These are phyloP conservation scores for Peronospora destructor DNA, from an alignment of 352 stramenopile genomes.

Conservation along the genomic window DNA sequence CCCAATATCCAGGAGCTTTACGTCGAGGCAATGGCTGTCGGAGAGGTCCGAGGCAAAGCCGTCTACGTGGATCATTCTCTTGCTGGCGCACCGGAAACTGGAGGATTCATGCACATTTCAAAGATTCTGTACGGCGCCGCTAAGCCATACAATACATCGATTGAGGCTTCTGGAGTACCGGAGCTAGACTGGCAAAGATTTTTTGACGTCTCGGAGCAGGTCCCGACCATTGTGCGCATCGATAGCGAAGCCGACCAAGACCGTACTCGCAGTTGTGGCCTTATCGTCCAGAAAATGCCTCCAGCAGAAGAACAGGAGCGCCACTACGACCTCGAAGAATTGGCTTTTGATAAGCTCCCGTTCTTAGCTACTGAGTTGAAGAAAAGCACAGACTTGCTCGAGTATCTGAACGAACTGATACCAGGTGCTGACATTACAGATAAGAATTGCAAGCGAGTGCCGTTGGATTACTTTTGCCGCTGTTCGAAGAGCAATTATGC, in stretches of 20 bases:
- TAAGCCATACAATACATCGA: slow-evolving; percentile 73
- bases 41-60: slow-evolving; percentile 70
- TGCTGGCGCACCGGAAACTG: slow-evolving; percentile 20
- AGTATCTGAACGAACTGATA: slow-evolving; percentile 74
- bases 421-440: slow-evolving; percentile 56
- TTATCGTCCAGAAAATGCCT: slow-evolving; percentile 84
- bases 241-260: slow-evolving; percentile 44
- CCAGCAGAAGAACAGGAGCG: slow-evolving; percentile 40
- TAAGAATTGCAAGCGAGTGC: slow-evolving; percentile 46
- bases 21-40: slow-evolving; percentile 68
- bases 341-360: slow-evolving; percentile 46
- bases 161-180: slow-evolving; percentile 52
- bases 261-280: slow-evolving; percentile 50
- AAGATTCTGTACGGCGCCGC: slow-evolving; percentile 71
- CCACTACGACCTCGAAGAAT: slow-evolving; percentile 57
- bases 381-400: slow-evolving; percentile 49
- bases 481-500: slow-evolving; percentile 73
- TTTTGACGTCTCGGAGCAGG: slow-evolving; percentile 80
- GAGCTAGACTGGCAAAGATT: slow-evolving; percentile 77
- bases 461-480: slow-evolving; percentile 78
- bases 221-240: slow-evolving; percentile 77
- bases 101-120: slow-evolving; percentile 60
- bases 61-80: slow-evolving; percentile 30
- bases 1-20: slow-evolving; percentile 69
- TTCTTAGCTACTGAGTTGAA: slow-evolving; percentile 44